These are phyloP conservation scores for Xylaria sp. DNA, from an alignment of 2,329 filamentous ascomycete species.

Conservation along the genomic window DNA sequence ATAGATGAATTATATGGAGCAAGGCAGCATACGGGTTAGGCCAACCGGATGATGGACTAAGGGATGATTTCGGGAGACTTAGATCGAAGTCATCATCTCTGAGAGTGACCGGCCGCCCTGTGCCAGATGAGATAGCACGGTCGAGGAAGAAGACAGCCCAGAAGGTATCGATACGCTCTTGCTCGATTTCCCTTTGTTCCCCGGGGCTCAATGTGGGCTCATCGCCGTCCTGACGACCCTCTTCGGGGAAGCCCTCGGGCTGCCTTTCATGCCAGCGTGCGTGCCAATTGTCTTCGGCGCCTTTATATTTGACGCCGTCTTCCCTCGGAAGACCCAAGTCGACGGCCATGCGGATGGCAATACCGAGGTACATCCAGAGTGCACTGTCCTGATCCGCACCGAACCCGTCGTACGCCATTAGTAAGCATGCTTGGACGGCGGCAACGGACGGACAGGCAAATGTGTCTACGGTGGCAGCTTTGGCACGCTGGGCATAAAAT, in stretches of 20 bases:
- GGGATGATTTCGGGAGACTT: conserved; percentile 66
- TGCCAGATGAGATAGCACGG: conserved; percentile 86
- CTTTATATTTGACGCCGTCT: conserved; percentile 74
- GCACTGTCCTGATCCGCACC: conserved; percentile 89
- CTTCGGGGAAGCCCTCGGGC: conserved; percentile 24
- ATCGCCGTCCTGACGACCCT: conserved; percentile 54
- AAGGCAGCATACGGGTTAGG: conserved; percentile 83
- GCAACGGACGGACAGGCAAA: conserved; percentile 85
- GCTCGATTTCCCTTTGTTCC: conserved; percentile 74
- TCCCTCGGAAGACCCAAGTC: conserved; percentile 85
- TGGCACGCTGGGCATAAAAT: conserved; percentile 82
- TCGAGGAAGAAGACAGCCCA: conserved; percentile 93
- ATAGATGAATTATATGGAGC: conserved; percentile 85
- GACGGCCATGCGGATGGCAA: conserved; percentile 84
- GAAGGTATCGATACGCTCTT: conserved; percentile 86
- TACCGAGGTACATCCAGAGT: conserved; percentile 92
- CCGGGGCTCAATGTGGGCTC: conserved; percentile 55
- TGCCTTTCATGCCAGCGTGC: conserved; percentile 56
- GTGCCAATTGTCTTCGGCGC: conserved; percentile 62
- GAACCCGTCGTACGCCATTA: conserved; percentile 90
- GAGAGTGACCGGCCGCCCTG: conserved; percentile 83
- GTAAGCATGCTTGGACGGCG: conserved; percentile 82
- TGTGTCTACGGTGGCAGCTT: conserved; percentile 82
- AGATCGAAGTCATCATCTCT: conserved; percentile 88
- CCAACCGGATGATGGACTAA: conserved; percentile 70